Base-by-base conservation (phyloP, 2,329 filamentous ascomycete genomes). In the Sporothrix schenckii region DNA sequence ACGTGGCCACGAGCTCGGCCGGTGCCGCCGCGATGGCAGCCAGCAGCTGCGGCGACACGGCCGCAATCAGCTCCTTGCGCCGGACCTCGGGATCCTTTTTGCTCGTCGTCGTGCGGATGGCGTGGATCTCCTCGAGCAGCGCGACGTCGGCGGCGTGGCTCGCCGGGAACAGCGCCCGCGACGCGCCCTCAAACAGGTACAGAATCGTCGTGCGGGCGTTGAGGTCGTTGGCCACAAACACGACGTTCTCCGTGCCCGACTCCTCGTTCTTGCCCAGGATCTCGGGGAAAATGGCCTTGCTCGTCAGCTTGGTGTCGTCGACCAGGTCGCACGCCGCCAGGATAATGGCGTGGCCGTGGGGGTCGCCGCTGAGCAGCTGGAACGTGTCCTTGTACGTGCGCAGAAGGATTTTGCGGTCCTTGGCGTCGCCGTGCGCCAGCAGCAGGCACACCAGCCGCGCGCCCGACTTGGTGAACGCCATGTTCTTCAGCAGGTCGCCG, bases 391-490 rank as follows among this genome's bases (percentile, higher is more conserved):
- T 96, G 87, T 93, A 97, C 67, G 90, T 90, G 80, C 78, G 93
- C 66, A 98, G 83, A 70, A 99, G 89, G 72, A 91, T 86, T 81
- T 97, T 97, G 76, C 95, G 89, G 80, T 98, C 94, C 82, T 99
- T 99, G 74, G 95, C 93, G 68, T 85, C 89, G 70, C 93, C 93
- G 77, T 97, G 86, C 11, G 95, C 94, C 52, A 99, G 83, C 53
- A 92, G 87, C 56, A 97, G 84, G 77, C 89, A 94, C 70, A 93
- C 90, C 14, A 99, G 85, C 49, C 92, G 87, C 60, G 93, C 89
- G 6, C 95, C 95, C 10, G 92, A 93, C 79, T 91, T 91, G 56
- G 95, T 99, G 81, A 99, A 99, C 7, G 94, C 94, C 83, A 99
- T 87, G 79, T 98, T 98, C 84, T 97, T 97, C 74, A 95, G 85